Base-by-base conservation (phyloP, 305 asterid genomes). In the Solanum hybrid region DNA sequence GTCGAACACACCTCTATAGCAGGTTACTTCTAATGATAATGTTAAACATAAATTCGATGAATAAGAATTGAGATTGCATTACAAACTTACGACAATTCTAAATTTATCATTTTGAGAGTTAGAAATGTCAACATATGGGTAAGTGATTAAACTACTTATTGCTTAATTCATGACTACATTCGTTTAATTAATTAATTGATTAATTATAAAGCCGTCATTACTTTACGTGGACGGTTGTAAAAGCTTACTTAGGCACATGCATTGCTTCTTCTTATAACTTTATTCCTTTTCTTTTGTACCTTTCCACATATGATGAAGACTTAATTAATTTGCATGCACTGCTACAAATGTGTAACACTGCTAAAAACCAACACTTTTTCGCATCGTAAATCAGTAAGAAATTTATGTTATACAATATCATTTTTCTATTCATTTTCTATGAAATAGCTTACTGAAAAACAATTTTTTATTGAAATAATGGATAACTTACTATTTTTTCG, bases 191-290 rank as follows among this genome's bases (percentile, higher is more conserved):
- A 9, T n/a, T 24, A 19, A 87, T 80, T 34, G 8, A 8, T n/a
- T 24, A 36, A 87, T 80, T 34, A 11, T 77, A 9, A 45, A 73
- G 89, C 51, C 38, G 90, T 87, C 87, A 76, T 69, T 73, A 60
- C 89, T 91, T 89, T 89, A 7, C 87, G 77, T 82, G 87, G 89
- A 84, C 90, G 92, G 92, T 38, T 36, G 88, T 24, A 42, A 89
- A 91, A 90, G 88, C 78, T 85, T 35, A 85, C 7, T 85, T 35
- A 0, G 40, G 90, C 91, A 91, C 91, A 87, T 90, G 93, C 85
- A 85, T 89, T 27, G 76, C 88, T 72, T 72, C 66, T 75, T 37
- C 71, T 45, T 35, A 86, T 27, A 38, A 36, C 80, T 40, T 75
- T 60, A 71, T 88, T 79, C 38, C 72, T 71, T 86, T 86, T 71